These are phyloP conservation scores for Hypoxylon sp. DNA, from an alignment of 2,329 filamentous ascomycete genomes.

Conservation along the genomic window DNA sequence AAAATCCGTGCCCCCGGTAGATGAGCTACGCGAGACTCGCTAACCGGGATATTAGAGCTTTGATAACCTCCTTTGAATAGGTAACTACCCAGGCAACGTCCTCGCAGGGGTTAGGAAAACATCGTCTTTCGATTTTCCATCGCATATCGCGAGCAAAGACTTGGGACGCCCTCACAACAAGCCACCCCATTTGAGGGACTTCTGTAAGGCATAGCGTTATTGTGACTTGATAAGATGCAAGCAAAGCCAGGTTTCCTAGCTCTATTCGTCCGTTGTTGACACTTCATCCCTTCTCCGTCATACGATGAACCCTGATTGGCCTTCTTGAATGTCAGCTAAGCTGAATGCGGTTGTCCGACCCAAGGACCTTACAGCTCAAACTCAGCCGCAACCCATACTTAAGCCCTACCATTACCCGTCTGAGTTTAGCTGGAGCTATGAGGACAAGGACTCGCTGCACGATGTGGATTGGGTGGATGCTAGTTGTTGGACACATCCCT, in stretches of 20 bases:
- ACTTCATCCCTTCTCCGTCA: constrained; percentile 34
- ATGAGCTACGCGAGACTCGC: constrained; percentile 1
- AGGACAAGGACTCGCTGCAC: constrained; percentile 17
- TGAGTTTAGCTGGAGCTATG: constrained; percentile 26
- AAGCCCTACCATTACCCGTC: constrained; percentile 31
- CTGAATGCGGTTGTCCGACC: constrained; percentile 21
- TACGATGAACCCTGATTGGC: constrained; percentile 20
- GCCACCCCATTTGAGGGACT: not conserved
- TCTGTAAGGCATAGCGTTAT: constrained; percentile 10
- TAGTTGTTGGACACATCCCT: constrained; percentile 19
- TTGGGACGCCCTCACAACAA: constrained; percentile 8
- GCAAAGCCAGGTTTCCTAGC: constrained; percentile 26
- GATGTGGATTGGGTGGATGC: constrained; percentile 33
- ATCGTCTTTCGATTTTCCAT: constrained; percentile 15
- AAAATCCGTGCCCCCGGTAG: constrained; percentile 7
- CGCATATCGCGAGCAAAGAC: constrained; percentile 17
- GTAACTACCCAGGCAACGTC: too few species aligned
- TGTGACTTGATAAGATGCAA: constrained; percentile 19
- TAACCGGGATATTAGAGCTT: not conserved
- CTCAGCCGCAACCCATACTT: constrained; percentile 38
- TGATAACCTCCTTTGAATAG: not conserved
- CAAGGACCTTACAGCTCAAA: constrained; percentile 22
- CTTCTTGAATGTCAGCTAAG: constrained; percentile 14
- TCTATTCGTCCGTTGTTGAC: constrained; percentile 34
- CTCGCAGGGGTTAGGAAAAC: not conserved